phyloP scores from a whole-genome alignment of 306 rosid genomes.

The Gastrolobium bilobum region DNA sequence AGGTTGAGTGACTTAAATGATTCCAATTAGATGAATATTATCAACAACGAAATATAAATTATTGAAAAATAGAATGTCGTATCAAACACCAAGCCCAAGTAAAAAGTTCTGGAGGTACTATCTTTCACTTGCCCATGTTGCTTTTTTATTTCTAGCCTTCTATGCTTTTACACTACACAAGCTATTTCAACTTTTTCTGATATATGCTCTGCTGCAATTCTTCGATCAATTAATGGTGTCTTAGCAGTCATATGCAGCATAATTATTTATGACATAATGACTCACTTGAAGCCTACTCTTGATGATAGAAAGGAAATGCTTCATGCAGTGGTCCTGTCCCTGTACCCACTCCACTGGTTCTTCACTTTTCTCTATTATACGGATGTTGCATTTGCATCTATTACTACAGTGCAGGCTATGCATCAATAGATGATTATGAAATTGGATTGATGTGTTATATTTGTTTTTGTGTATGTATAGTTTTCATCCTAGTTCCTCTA shows the following conservation, averaged over 20 bases:
- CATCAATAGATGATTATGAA: conserved; percentile 5
- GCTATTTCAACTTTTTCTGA: conserved; percentile 64
- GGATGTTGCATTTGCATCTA: conserved; percentile 84
- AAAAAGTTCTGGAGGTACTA: conserved; percentile 72
- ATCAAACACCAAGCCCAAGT: conserved; percentile 31
- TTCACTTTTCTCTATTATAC: conserved; percentile 85
- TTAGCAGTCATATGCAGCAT: conserved; percentile 72
- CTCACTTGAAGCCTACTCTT: conserved; percentile 71
- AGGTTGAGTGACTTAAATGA: neutral
- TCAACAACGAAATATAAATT: conserved; percentile 1
- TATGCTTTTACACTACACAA: conserved; percentile 53
- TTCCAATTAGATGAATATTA: neutral
- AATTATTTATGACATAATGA: conserved; percentile 65
- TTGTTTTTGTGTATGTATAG: neutral
- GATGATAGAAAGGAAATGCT: conserved; percentile 64
- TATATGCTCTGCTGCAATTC: conserved; percentile 62
- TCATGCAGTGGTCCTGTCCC: conserved; percentile 61
- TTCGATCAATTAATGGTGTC: conserved; percentile 72
- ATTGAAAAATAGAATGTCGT: neutral
- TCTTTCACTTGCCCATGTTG: conserved; percentile 84
- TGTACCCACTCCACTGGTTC: conserved; percentile 91
- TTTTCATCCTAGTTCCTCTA: conserved; percentile 1
- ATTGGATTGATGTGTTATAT: neutral
- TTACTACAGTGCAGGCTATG: conserved; percentile 75
- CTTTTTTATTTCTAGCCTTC: conserved; percentile 82